Base-by-base conservation (phyloP, 306 rosid genomes). In the Quercus ilex region DNA sequence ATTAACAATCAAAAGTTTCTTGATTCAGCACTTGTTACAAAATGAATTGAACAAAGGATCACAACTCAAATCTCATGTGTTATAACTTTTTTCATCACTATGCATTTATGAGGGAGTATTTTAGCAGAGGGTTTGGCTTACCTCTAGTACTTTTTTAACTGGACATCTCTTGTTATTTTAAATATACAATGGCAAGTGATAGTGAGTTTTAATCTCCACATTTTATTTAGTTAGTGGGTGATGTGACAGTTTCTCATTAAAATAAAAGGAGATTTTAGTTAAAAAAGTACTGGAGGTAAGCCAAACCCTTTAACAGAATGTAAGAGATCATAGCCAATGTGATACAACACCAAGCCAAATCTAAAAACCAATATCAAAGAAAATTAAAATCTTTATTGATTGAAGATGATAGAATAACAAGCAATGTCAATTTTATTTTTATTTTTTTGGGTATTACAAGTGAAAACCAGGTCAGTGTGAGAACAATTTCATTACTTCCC, bases 401-500 rank as follows among this genome's bases (percentile, higher is more conserved):
- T 69, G 52, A 25, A 49, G 74, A 49, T 55, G 59, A 31, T 1
- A 15, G 74, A 68, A 38, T 5, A 30, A 69, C 69, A 79, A 77
- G 67, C 55, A 70, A 82, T 69, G 41, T 19, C 56, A 67, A 70
- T 14, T 81, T 60, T 80, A 74, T 60, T 60, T 33, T 5, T 33
- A 5, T 33, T 41, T 41, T 41, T 38, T 38, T 0, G 1, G 46
- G 79, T 81, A 76, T 49, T 70, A 57, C 70, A 79, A 74, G 78
- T 67, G 82, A 85, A 74, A 78, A 80, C 51, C 77, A 76, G 51
- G 79, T 21, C 14, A 52, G 38, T 7, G 25, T 10, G 67, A 31
- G 49, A 74, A 19, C 53, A 67, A 38, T 76, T 81, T 51, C 86
- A 82, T 78, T 64, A 14, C 72, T 84, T 60, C 70, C 74, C 26